Base-by-base conservation (phyloP, 1,284 basidiomycete species). In the Chiua sp. region DNA sequence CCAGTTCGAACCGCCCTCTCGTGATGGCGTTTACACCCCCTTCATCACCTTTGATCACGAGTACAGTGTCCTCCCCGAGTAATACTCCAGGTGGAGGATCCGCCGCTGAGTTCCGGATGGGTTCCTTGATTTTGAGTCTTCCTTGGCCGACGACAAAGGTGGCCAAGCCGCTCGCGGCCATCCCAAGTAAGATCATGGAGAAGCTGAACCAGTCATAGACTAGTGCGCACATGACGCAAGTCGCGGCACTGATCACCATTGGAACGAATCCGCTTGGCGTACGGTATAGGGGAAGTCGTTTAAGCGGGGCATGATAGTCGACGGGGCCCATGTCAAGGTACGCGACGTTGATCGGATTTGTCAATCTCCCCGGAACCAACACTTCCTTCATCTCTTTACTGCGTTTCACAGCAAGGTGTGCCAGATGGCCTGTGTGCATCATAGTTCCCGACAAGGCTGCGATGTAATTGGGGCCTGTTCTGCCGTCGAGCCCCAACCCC, bases 171-270 rank as follows among this genome's bases (percentile, higher is more conserved):
- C 64, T 68, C 15, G 70, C 62, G 35, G 74, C 8, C 44, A 76
- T 73, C 7, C 75, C 73, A 3, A 74, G 59, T 4, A 72, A 59
- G 15, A 74, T 75, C 65, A 71, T 67, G 26, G 66, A 63, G 53
- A 74, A 74, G 44, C 61, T 63, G 51, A 56, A 70, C 69, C 72
- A 74, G 46, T 75, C 70, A 6, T 42, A 47, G 35, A 58, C 59
- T 22, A 72, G 11, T 8, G 44, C 71, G 33, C 72, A 71, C 49
- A 62, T 55, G 48, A 62, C 20, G 54, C 68, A 67, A 8, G 65
- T 50, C n/a, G 22, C 47, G 37, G 66, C 1, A 55, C 74, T 74
- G 49, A 63, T 50, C 1, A 15, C 42, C 15, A 68, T 73, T 7
- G 68, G 63, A 23, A 72, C 60, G 18, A 63, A 46, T 23, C 62